phyloP scores from a whole-genome alignment of 306 rosid species.

The Gleditsia sinensis region DNA sequence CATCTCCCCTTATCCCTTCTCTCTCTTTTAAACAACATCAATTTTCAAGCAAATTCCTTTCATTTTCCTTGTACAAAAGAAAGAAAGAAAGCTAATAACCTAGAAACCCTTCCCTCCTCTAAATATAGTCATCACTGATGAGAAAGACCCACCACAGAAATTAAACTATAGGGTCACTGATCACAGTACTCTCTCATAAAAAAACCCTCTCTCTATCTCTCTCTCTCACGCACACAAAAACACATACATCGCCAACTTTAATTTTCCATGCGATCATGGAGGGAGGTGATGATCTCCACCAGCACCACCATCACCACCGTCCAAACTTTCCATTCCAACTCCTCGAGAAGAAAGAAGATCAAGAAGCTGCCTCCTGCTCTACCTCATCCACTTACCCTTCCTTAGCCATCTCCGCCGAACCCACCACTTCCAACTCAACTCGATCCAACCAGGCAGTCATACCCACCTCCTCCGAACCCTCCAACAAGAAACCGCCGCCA shows the following conservation, averaged over 20 bases:
- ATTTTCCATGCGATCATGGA: constrained; percentile 46
- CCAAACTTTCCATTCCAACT: constrained; percentile 78
- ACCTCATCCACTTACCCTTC: constrained; percentile 54
- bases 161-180: constrained; percentile 27
- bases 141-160: constrained; percentile 30
- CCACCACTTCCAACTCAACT: constrained; percentile 30
- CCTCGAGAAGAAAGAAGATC: constrained; percentile 77
- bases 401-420: constrained; percentile 46
- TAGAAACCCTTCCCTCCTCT: not conserved
- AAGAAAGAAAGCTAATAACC: constrained; percentile 19
- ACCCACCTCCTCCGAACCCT: constrained; percentile 42
- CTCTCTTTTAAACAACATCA: constrained; percentile 27
- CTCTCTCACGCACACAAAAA: not conserved
- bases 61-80: not conserved
- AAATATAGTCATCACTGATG: constrained; percentile 8
- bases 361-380: constrained; percentile 56
- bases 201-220: not conserved
- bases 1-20: constrained; percentile 27
- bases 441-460: constrained; percentile 10
- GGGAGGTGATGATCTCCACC: constrained; percentile 62
- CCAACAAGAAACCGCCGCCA: constrained; percentile 56
- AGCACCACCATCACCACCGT: constrained; percentile 62
- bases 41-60: constrained; percentile 34
- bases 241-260: not conserved
- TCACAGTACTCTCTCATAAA: constrained; percentile 28